Percentiles rank a stretch among this genome's conserved stretches.
These are phyloP conservation scores for Ormosia emarginata DNA, from an alignment of 306 rosid genomes.

Conservation along the genomic window DNA sequence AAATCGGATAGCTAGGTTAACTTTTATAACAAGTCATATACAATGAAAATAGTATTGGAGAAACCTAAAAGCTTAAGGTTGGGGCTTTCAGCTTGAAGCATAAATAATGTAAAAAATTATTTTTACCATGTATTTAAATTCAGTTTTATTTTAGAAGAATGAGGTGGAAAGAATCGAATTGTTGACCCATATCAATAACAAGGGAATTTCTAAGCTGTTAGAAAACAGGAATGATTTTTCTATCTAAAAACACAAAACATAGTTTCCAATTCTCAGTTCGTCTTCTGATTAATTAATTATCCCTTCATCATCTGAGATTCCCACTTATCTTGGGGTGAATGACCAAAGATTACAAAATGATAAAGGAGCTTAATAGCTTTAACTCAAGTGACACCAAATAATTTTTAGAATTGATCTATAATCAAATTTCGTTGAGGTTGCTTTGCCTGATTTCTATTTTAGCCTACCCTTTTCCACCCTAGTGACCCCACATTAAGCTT, in stretches of 20 bases:
- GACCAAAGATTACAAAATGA: not conserved
- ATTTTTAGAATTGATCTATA: not conserved
- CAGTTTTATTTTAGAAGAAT: too few relatives aligned
- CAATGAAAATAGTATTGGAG: not conserved
- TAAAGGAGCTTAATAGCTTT: not conserved
- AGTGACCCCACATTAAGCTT: not conserved
- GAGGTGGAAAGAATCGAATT: too few relatives aligned
- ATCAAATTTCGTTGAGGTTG: not conserved
- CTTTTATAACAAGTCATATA: not conserved
- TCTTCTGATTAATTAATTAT: not conserved
- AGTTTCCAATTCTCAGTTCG: not conserved
- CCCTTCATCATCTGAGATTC: not conserved
- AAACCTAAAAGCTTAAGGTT: not conserved
- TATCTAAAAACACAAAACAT: too few relatives aligned
- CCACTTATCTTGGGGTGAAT: not conserved
- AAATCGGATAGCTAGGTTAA: not conserved
- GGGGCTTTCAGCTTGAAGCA: not conserved
- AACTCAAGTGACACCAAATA: not conserved
- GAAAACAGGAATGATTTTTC: too few relatives aligned
- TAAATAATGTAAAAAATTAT: not conserved
- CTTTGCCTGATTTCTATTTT: not conserved
- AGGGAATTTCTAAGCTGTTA: too few relatives aligned
- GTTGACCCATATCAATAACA: too few relatives aligned
- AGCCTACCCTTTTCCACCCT: too few relatives aligned
- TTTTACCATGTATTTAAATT: not conserved